Evolutionary conservation across 192 early-diverging fungal genomes (phyloP), one percentile per base, ranked within the genome.

Genomic region (Umbelopsis sp.): DNA sequence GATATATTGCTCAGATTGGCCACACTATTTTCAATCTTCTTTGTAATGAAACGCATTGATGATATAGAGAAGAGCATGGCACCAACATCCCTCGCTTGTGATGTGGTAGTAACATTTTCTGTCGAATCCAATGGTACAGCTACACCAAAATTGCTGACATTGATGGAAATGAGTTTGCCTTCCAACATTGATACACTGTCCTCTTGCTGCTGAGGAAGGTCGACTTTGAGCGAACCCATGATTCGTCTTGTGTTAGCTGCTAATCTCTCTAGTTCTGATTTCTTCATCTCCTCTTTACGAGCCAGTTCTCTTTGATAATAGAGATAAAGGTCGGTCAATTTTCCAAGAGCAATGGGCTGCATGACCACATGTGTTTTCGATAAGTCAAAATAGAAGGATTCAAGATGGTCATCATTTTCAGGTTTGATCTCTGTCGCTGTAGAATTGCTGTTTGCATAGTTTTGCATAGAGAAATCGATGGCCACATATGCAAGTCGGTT

Each of bases 281-380:
- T 81, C 71, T 88, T 90, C 59, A 81, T 71, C 36, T 80, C 73
- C 44, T 83, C 89, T 17, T 86, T 75, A 45, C 86, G 74, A 25
- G 86, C 85, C 44, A 95, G 81, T 54, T 91, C 90, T 7, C 83
- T 82, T 8, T 82, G 83, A 71, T 91, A 94, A 71, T 87, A 93
- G 24, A 89, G 71, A 26, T 85, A 83, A 21, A 90, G 72, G 43
- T 92, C 92, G 8, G 86, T 78, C 11, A 93, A 72, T 59, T 83
- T 84, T 14, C 86, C 86, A 7, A 94, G 59, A 0, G 91, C 89
- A 65, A 80, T 86, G 2, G 92, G 91, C 45, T 92, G 91, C 88
- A 94, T 85, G 8, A 93, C 81, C 0, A 89, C 90, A 67, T 90
- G 87, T 22, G 91, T 75, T 68, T 90, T 91, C 26, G 81, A 65